Evolutionary conservation across 148 eudicot species (phyloP).

Genomic region (Amaranthus palmeri): DNA sequence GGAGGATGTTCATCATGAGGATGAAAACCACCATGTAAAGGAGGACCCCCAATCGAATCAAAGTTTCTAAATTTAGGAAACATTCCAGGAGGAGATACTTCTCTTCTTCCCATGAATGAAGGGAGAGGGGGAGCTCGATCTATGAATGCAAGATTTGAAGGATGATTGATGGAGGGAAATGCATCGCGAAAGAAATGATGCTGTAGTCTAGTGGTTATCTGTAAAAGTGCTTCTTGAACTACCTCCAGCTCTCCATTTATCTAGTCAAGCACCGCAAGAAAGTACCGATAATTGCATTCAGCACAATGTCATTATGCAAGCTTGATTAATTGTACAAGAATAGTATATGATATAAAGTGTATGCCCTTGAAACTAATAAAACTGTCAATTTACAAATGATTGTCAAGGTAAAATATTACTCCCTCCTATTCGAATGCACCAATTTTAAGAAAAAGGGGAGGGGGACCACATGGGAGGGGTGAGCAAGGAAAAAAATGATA

Average conservation of each 20-base stretch:
- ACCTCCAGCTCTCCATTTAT: conserved; percentile 69
- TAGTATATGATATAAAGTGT: not conserved
- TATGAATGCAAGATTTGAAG: conserved; percentile 42
- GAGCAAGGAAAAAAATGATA: no score
- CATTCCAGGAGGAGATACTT: conserved; percentile 66
- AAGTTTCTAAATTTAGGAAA: conserved; percentile 49
- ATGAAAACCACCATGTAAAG: conserved; percentile 62
- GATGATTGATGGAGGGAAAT: conserved; percentile 54
- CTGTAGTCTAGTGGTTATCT: conserved; percentile 66
- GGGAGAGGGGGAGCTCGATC: conserved; percentile 60
- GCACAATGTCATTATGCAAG: not conserved
- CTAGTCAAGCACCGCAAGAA: conserved; percentile 32
- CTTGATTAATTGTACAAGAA: not conserved
- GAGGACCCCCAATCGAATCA: conserved; percentile 54
- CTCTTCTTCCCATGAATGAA: conserved; percentile 59
- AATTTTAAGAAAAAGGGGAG: no score
- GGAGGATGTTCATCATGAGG: conserved; percentile 64
- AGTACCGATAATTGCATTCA: not conserved
- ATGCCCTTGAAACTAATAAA: not conserved
- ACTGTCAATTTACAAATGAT: not conserved
- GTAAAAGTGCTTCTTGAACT: conserved; percentile 88
- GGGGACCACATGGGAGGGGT: no score
- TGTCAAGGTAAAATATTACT: no score
- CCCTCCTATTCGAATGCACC: no score
- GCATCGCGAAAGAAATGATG: conserved; percentile 82